Base-by-base conservation (phyloP, 225 moss, liverwort and hornwort genomes). In the Marchantia polymorpha region DNA sequence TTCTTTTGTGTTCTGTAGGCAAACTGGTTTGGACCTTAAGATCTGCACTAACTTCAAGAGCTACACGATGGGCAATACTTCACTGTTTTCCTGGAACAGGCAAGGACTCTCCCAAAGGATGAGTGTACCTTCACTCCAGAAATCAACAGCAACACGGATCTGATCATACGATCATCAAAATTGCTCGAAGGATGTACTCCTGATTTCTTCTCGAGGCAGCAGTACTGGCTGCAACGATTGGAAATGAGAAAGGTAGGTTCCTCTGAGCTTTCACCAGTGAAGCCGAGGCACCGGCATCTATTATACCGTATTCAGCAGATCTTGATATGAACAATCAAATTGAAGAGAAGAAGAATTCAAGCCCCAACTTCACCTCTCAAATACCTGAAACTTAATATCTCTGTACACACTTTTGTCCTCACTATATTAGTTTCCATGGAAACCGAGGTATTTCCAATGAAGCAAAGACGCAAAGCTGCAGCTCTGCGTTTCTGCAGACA, bases 171-270 rank as follows among this genome's bases (percentile, higher is more conserved):
- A 73, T 90, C 92, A 27, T 90, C 91, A 58, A 82, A 90, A 63
- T 56, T 87, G 19, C 81, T 92, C 68, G 88, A 91, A 75, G 92
- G 91, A 51, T 93, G 90, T 79, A 80, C 84, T 74, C 84, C 87
- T 52, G 90, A 91, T 83, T 96, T 96, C 75, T 92, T 93, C 72
- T 89, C 93, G 19, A 88, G 95, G 46, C 93, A 93, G 74, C 88
- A 91, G 8, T 89, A 88, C 52, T 91, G 88, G 55, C 79, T 88
- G 75, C 83, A 91, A 77, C 91, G 82, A 64, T 83, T 85, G 78
- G 91, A 91, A 83, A 87, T 84, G 75, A 85, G 84, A 72, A 92
- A 93, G 93, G 95, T 96, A 59, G 8, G 70, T 74, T 79, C 52
- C 52, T 72, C 52, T 65, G 17, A 3, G 19, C 26, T 10, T n/a